Evolutionary conservation across 2,329 filamentous ascomycete species (phyloP).

Genomic region (Aureobasidium melanogenum): DNA sequence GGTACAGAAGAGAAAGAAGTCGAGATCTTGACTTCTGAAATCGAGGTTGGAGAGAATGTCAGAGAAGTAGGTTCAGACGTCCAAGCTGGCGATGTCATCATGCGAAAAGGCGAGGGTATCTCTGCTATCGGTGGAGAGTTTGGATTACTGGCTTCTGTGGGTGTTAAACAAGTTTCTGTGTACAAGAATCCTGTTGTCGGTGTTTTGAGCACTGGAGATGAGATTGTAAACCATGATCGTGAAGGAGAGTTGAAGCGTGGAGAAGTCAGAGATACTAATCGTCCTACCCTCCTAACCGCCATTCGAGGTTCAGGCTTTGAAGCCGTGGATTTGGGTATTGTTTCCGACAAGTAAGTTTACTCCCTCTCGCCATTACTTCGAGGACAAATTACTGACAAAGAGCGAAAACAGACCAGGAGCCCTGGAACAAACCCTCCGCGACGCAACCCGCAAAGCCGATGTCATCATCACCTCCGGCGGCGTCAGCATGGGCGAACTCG

Average conservation of each 20-base stretch:
- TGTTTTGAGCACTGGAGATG: constrained; percentile 87
- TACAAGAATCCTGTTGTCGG: constrained; percentile 73
- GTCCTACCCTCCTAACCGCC: constrained; percentile 76
- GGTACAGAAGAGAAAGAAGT: constrained; percentile 78
- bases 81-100: constrained; percentile 56
- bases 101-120: constrained; percentile 71
- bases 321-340: constrained; percentile 79
- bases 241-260: constrained; percentile 58
- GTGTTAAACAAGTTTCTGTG: constrained; percentile 59
- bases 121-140: constrained; percentile 85
- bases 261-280: constrained; percentile 89
- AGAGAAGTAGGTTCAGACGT: constrained; percentile 88
- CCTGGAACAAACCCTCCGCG: constrained; percentile 68
- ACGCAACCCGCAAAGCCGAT: constrained; percentile 65
- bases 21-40: constrained; percentile 70
- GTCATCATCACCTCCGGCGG: constrained; percentile 87
- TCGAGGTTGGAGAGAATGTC: constrained; percentile 76
- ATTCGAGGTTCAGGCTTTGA: constrained; percentile 66
- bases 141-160: constrained; percentile 78
- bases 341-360: constrained; percentile 51
- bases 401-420: constrained; percentile 44
- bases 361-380: background rate
- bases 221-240: constrained; percentile 69
- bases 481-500: constrained; percentile 95
- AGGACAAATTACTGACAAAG: background rate